Evolutionary conservation across 306 rosid species (phyloP).

Genomic region (Oxytropis ochrocephala): DNA sequence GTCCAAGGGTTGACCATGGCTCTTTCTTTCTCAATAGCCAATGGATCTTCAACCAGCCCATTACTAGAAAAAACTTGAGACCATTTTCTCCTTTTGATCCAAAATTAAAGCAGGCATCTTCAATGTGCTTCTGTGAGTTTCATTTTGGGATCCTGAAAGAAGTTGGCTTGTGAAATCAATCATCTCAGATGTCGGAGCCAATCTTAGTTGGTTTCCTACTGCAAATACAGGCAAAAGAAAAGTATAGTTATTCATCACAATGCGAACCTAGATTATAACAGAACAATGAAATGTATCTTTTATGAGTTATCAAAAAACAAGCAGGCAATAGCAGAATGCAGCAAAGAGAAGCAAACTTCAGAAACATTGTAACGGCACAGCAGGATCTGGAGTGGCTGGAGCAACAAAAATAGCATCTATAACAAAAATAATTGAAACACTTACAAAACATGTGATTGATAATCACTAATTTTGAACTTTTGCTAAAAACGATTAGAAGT

Average conservation of each 20-base stretch:
- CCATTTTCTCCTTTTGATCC: slow-evolving; percentile 58
- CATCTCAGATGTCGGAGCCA: slow-evolving; percentile 53
- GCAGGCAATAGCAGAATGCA: not conserved
- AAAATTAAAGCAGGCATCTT: slow-evolving; percentile 83
- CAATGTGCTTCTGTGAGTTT: slow-evolving; percentile 42
- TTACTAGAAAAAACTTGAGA: slow-evolving; percentile 61
- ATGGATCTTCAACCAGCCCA: slow-evolving; percentile 83
- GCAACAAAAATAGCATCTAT: not conserved
- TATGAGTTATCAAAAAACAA: not conserved
- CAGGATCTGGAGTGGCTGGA: not conserved
- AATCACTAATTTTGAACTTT: too few relatives aligned
- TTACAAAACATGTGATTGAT: not conserved
- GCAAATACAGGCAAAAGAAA: slow-evolving; percentile 8
- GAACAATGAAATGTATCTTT: not conserved
- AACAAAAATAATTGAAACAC: not conserved
- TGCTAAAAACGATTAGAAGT: too few relatives aligned
- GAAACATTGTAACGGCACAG: not conserved
- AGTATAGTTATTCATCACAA: not conserved
- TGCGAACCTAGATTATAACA: not conserved
- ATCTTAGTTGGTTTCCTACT: slow-evolving; percentile 45
- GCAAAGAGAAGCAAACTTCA: not conserved
- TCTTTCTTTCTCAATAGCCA: slow-evolving; percentile 76
- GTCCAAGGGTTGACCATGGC: slow-evolving; percentile 83
- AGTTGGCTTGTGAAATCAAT: slow-evolving; percentile 48
- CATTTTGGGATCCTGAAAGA: slow-evolving; percentile 45